These are phyloP conservation scores for Falciphora oryzae DNA, from an alignment of 2,329 filamentous ascomycete species.

Conservation along the genomic window DNA sequence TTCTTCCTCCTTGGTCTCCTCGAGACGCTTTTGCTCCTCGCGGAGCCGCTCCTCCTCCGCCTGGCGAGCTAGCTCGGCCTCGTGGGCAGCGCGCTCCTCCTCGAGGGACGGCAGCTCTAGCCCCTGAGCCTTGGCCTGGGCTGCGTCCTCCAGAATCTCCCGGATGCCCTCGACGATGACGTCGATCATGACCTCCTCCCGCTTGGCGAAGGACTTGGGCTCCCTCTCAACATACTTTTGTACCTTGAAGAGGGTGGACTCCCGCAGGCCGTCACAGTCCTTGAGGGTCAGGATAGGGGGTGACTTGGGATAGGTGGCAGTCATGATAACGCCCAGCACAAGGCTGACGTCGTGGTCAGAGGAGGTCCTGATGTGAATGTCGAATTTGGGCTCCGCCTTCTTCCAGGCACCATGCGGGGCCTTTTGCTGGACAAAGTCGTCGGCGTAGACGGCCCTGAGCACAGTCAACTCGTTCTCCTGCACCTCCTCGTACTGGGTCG, in stretches of 20 bases:
- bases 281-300: constrained; percentile 67
- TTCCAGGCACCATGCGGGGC: constrained; percentile 76
- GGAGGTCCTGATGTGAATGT: constrained; percentile 68
- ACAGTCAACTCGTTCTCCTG: constrained; percentile 86
- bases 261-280: constrained; percentile 57
- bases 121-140: constrained; percentile 67
- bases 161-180: constrained; percentile 64
- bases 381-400: constrained; percentile 79
- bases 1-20: constrained; percentile 62
- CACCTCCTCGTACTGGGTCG: constrained; percentile 68
- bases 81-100: constrained; percentile 79
- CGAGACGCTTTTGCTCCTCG: constrained; percentile 45
- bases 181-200: constrained; percentile 55
- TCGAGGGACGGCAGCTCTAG: constrained; percentile 78
- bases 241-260: constrained; percentile 66
- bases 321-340: constrained; percentile 72
- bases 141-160: constrained; percentile 80
- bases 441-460: constrained; percentile 80
- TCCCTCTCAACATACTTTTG: constrained; percentile 56
- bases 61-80: constrained; percentile 60
- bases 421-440: constrained; percentile 75
- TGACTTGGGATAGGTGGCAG: constrained; percentile 86
- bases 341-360: constrained; percentile 67
- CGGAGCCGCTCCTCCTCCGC: constrained; percentile 51
- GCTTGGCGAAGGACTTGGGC: constrained; percentile 45